Conservation (phyloP, 768 basidiomycete species). For the Lanmaoa rubissima region DNA sequence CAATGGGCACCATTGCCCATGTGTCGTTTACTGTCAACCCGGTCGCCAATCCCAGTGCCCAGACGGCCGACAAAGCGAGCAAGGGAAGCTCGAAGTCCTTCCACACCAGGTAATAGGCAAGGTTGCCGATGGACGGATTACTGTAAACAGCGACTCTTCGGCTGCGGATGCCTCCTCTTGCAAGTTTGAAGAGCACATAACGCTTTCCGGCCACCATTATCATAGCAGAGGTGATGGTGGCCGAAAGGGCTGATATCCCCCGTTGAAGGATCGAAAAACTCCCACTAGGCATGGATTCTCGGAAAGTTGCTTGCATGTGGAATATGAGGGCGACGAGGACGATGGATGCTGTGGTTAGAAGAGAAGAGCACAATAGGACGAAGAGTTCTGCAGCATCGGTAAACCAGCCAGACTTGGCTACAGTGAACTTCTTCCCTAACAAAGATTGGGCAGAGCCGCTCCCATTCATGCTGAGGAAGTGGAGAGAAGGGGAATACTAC, state of each 20-base stretch:
- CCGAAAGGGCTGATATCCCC: background rate
- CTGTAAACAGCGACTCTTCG: constrained; percentile 4
- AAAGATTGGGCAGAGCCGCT: background rate
- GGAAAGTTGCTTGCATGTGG: background rate
- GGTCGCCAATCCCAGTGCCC: background rate
- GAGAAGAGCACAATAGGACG: background rate
- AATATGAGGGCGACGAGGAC: background rate
- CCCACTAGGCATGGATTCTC: background rate
- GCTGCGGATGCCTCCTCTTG: background rate
- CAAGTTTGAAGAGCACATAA: constrained; percentile 3
- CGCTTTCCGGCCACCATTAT: background rate
- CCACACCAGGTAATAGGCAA: background rate
- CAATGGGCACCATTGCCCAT: background rate
- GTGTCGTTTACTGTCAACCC: constrained; percentile 1
- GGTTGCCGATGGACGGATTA: background rate
- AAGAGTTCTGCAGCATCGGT: background rate
- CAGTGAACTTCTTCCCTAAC: background rate
- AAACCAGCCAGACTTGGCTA: background rate
- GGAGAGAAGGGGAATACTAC: background rate
- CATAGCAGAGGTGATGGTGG: background rate
- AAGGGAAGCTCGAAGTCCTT: background rate
- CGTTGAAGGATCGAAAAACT: background rate
- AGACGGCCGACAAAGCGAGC: constrained; percentile 1
- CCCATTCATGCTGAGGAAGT: background rate
- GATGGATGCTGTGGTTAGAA: background rate